Evolutionary conservation across 352 stramenopile species (phyloP).

Genomic region (Phytophthora tentaculata): DNA sequence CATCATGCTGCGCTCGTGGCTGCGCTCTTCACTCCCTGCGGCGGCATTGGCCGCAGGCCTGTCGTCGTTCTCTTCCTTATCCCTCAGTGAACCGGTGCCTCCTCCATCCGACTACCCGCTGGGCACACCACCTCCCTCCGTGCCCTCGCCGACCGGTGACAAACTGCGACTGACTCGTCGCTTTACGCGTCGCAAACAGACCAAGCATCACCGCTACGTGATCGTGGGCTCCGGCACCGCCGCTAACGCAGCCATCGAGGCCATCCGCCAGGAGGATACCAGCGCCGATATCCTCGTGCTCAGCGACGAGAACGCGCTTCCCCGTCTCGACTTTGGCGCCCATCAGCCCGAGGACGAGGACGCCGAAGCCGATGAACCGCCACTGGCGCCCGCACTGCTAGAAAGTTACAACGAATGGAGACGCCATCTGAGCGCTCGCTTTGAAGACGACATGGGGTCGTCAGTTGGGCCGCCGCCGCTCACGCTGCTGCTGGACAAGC

Average conservation of each 20-base stretch:
- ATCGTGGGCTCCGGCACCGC: conserved; percentile 90
- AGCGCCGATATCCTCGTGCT: conserved; percentile 90
- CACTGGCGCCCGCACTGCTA: conserved; percentile 63
- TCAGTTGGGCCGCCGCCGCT: conserved; percentile 41
- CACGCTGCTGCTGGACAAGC: conserved; percentile 80
- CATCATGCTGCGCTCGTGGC: conserved; percentile 23
- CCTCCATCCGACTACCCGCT: background rate
- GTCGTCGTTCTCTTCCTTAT: background rate
- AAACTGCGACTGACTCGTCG: conserved; percentile 41
- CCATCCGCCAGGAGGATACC: conserved; percentile 83
- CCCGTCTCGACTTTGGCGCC: conserved; percentile 55
- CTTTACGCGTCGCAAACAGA: conserved; percentile 74
- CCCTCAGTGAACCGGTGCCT: conserved; percentile 19
- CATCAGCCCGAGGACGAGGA: conserved; percentile 23
- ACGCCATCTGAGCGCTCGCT: conserved; percentile 77
- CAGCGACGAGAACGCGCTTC: conserved; percentile 78
- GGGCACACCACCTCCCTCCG: background rate
- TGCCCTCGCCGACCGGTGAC: conserved; percentile 17
- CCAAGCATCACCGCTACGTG: conserved; percentile 88
- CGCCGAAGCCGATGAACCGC: conserved; percentile 27
- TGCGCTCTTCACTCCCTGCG: conserved; percentile 7
- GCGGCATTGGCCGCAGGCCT: conserved; percentile 10
- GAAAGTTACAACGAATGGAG: conserved; percentile 93
- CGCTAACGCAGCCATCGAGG: conserved; percentile 91
- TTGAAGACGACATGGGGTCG: conserved; percentile 73